Evolutionary conservation across 345 rosid genomes (phyloP).

Genomic region (Lepidium sativum): DNA sequence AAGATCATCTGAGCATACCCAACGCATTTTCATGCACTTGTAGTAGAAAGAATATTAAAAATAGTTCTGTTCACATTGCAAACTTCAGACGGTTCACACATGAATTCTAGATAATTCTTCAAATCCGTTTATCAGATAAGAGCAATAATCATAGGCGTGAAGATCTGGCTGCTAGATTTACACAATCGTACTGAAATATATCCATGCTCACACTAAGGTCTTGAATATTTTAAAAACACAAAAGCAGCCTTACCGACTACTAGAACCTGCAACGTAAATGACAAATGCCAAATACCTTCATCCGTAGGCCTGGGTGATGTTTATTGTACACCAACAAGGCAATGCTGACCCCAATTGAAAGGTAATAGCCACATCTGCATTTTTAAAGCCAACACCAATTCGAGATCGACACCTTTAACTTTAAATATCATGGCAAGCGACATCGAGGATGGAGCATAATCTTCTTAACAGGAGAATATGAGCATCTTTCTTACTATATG

Average conservation of each 20-base stretch:
- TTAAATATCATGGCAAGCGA: conserved; percentile 75
- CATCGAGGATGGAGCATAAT: conserved; percentile 56
- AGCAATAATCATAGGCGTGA: not conserved
- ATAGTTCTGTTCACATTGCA: not conserved
- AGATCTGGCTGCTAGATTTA: not conserved
- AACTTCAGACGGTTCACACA: not conserved
- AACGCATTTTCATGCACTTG: not conserved
- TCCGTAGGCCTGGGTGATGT: conserved; percentile 70
- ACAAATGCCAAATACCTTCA: conserved; percentile 84
- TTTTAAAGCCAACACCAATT: conserved; percentile 95
- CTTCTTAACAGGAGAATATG: conserved; percentile 41
- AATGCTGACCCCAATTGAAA: conserved; percentile 83
- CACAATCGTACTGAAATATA: conserved; percentile 29
- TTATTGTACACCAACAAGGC: conserved; percentile 97
- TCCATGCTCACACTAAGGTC: conserved; percentile 51
- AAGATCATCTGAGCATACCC: not conserved
- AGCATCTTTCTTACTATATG: conserved; percentile 28
- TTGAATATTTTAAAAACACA: conserved; percentile 45
- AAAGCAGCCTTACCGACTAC: conserved; percentile 97
- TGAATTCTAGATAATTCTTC: not conserved
- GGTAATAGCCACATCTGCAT: conserved; percentile 92
- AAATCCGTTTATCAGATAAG: conserved; percentile 19
- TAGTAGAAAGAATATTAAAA: not conserved
- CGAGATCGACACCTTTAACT: conserved; percentile 85
- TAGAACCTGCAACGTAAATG: conserved; percentile 66